Evolutionary conservation across 2,329 filamentous ascomycete genomes (phyloP), one percentile per base, ranked within the genome.

Genomic region (Epichloe hybrida): DNA sequence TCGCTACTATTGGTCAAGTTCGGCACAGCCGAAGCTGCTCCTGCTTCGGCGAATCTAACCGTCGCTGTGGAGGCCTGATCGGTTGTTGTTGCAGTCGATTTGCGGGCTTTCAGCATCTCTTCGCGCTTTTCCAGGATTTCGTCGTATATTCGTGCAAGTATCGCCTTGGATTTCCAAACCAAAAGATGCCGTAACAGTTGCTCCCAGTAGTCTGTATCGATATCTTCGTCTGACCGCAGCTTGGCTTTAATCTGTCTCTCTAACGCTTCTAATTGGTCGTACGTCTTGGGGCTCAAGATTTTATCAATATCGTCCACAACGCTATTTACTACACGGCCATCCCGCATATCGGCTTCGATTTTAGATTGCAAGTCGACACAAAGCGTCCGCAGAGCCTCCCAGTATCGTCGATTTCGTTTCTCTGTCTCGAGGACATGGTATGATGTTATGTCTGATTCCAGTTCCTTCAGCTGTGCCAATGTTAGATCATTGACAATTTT

Each of bases 171-270:
- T 70, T 97, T 97, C 82, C 88, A 96, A 1, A 95, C 81, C 6
- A 86, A 74, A 55, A 98, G 72, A 62, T 84, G 94, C 57, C 83
- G 83, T 54, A 98, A 73, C 15, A 98, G 74, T 63, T 95, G 88
- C 63, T 95, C 88, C 93, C 93, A 98, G 66, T 97, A 98, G 68
- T 98, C 93, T 2, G 86, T 88, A 66, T 98, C 93, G 57, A 98
- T 91, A 39, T 87, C 83, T 62, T 96, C 90, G 62, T 95, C 84
- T 7, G 88, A 94, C 49, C 83, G 77, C 46, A 98, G 72, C 70
- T 98, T 98, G 15, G 76, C 73, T 63, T 81, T 82, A 65, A 98
- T 93, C 69, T 97, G 90, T 56, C 75, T 79, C 68, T 98, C 91
- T 46, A 98, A 73, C 17, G 79, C 79, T 62, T 90, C 84, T n/a